phyloP scores from a whole-genome alignment of 2,329 filamentous ascomycete genomes.

The Nigrograna mackinnonii region DNA sequence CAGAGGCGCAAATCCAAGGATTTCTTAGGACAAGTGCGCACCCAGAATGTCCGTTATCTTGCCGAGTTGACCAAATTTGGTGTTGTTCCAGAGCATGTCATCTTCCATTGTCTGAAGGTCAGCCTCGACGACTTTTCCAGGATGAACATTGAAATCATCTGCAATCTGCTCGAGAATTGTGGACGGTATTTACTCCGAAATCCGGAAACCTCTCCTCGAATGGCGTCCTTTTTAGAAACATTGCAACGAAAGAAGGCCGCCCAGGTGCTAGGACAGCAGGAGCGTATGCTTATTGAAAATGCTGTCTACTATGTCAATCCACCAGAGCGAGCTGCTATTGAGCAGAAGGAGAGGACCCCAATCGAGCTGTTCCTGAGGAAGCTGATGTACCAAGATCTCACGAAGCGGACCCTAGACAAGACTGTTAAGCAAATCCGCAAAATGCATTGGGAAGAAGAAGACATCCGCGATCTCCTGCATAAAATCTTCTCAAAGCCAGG shows the following conservation, averaged over 20 bases:
- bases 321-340: slow-evolving; percentile 87
- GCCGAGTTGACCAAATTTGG: slow-evolving; percentile 98
- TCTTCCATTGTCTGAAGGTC: slow-evolving; percentile 98
- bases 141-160: slow-evolving; percentile 99
- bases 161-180: slow-evolving; percentile 93
- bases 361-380: slow-evolving; percentile 93
- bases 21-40: slow-evolving; percentile 89
- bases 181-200: slow-evolving; percentile 92
- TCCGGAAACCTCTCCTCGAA: slow-evolving; percentile 87
- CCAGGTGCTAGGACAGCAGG: slow-evolving; percentile 91
- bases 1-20: slow-evolving; percentile 98
- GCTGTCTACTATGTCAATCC: slow-evolving; percentile 98
- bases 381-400: slow-evolving; percentile 90
- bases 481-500: slow-evolving; percentile 95
- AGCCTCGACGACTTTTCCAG: slow-evolving; percentile 96
- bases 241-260: slow-evolving; percentile 94
- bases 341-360: slow-evolving; percentile 94
- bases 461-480: slow-evolving; percentile 78
- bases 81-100: slow-evolving; percentile 96
- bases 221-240: slow-evolving; percentile 92
- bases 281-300: slow-evolving; percentile 98
- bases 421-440: slow-evolving; percentile 92
- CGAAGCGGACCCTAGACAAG: slow-evolving; percentile 90
- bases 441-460: slow-evolving; percentile 94
- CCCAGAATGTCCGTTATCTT: slow-evolving; percentile 95